Evolutionary conservation across 352 stramenopile genomes (phyloP).

Genomic region (Globisporangium takayamanum): DNA sequence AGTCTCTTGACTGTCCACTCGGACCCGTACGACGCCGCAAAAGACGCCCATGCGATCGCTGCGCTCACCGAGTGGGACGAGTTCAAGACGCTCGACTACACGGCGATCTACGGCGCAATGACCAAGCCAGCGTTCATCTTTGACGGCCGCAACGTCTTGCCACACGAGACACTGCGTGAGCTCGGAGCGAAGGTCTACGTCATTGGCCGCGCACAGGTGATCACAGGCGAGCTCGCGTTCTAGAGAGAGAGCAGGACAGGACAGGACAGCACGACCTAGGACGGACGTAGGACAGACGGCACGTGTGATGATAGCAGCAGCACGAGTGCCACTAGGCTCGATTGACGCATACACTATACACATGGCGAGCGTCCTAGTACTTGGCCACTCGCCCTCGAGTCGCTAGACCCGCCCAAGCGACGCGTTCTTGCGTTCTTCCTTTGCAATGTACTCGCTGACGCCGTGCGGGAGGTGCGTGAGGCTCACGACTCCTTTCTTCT

Average conservation of each 20-base stretch:
- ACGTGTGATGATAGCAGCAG: too few relatives aligned
- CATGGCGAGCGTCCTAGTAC: too few relatives aligned
- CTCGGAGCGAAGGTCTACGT: conserved; percentile 99
- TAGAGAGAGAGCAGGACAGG: conserved; percentile 17
- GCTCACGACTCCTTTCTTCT: conserved; percentile 39
- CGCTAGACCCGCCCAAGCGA: conserved; percentile 31
- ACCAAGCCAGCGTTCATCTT: conserved; percentile 99
- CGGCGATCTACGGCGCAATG: conserved; percentile 95
- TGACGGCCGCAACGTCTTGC: conserved; percentile 97
- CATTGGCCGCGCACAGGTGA: conserved; percentile 87
- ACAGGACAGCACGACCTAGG: too few relatives aligned
- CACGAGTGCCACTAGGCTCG: too few relatives aligned
- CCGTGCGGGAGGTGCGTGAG: conserved; percentile 21
- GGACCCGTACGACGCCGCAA: conserved; percentile 90
- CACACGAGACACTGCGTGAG: conserved; percentile 89
- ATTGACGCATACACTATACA: too few relatives aligned
- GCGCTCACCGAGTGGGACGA: conserved; percentile 99
- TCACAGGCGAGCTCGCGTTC: conserved; percentile 57
- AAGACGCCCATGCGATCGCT: conserved; percentile 91
- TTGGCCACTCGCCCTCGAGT: not conserved
- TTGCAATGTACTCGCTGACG: conserved; percentile 31
- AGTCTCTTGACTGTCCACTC: conserved; percentile 61
- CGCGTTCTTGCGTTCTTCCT: conserved; percentile 38
- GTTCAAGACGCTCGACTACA: conserved; percentile 98
- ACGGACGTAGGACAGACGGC: not conserved